phyloP scores from a whole-genome alignment of 2,329 filamentous ascomycete genomes.

The Lachnellula suecica region DNA sequence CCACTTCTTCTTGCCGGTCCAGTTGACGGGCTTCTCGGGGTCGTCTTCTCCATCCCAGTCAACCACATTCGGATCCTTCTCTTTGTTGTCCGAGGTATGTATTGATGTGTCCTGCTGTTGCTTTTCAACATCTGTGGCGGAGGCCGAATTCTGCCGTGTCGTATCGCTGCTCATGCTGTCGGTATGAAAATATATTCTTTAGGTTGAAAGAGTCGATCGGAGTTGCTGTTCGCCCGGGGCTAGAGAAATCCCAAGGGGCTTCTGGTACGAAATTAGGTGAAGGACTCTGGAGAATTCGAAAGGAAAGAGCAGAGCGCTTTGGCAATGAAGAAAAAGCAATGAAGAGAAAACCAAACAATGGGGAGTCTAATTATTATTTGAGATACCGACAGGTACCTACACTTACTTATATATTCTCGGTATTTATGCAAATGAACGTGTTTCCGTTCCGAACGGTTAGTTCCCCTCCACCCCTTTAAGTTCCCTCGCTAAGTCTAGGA shows the following conservation, averaged over 20 bases:
- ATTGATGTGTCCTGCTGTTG: neutral
- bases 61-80: conserved; percentile 36
- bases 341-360: neutral
- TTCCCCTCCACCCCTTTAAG: no score
- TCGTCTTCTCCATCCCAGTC: conserved; percentile 59
- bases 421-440: no score
- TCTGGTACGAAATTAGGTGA: no score
- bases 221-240: no score
- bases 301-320: neutral
- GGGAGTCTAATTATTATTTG: neutral
- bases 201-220: no score
- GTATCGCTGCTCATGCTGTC: no score
- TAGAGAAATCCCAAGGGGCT: no score
- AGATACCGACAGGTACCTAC: neutral
- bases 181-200: no score
- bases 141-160: neutral
- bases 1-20: conserved; percentile 15
- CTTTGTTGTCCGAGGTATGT: neutral
- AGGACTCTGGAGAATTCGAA: neutral
- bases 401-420: neutral
- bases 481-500: no score
- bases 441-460: no score
- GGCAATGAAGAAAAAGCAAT: neutral
- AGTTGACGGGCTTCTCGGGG: conserved; percentile 56
- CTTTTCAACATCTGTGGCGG: neutral